These are phyloP conservation scores for Lactarius akahatsu DNA, from an alignment of 768 basidiomycete genomes.

Conservation along the genomic window DNA sequence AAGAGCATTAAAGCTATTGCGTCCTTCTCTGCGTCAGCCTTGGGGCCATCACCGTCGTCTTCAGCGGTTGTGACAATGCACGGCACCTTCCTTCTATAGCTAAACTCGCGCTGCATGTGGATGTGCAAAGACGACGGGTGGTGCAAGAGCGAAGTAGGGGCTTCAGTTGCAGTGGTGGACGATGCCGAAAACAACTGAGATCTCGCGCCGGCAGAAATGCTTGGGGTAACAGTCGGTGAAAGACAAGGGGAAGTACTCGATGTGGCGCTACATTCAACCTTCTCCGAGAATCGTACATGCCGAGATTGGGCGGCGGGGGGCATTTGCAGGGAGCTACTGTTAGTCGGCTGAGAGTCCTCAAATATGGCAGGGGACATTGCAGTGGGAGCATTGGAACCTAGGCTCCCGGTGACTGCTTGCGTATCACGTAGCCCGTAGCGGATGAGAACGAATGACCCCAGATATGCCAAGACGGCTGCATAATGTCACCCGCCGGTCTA, in stretches of 20 bases:
- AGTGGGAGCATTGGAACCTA: not conserved
- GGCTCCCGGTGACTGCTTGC: not conserved
- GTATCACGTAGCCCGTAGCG: constrained; percentile 20
- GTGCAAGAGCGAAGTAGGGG: not conserved
- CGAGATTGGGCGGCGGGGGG: constrained; percentile 16
- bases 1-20: constrained; percentile 2
- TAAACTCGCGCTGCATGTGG: constrained; percentile 9
- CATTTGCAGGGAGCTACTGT: not conserved
- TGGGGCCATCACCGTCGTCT: not conserved
- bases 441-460: constrained; percentile 25
- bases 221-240: not conserved
- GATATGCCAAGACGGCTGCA: constrained; percentile 22
- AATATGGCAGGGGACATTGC: not conserved
- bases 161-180: constrained; percentile 1
- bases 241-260: not conserved
- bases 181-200: constrained; percentile 1
- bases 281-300: constrained; percentile 6
- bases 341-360: constrained; percentile 2
- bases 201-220: constrained; percentile 2
- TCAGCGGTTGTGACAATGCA: constrained; percentile 2
- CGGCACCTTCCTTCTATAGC: not conserved
- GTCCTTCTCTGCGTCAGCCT: not conserved
- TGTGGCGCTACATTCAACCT: not conserved
- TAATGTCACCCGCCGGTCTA: not conserved
- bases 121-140: constrained; percentile 8